Base-by-base conservation (phyloP, 176 grass and related monocot genomes). In the Ananas comosus region DNA sequence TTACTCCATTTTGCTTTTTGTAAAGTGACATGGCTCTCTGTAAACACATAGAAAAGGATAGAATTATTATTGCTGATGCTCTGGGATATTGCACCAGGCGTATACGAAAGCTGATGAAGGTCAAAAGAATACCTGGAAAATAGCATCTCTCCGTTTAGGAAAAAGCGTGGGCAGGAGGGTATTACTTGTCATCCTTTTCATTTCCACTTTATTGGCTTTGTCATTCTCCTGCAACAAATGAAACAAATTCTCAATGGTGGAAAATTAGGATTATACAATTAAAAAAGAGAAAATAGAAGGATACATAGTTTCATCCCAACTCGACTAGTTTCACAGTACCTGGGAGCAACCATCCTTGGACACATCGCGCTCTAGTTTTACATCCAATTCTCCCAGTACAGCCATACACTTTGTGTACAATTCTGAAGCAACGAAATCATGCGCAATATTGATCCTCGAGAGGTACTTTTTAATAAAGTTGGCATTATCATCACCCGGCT, bases 21-120 rank as follows among this genome's bases (percentile, higher is more conserved):
- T 94, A 84, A 29, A 99, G 77, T 63, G 72, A 64, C 75, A 99
- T 80, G 22, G 95, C 86, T 91, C 81, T 94, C 95, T 99, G 89
- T 80, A 72, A 82, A 16, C 61, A 69, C 10, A 54, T 67, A 70
- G 63, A 73, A 53, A 17, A 2, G 12, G 12, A 61, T 57, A 57
- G 53, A 57, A 2, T 57, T 57, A 57, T 61, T 18, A 10, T 61
- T 19, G 17, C 21, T 18, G 7, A 21, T 9, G 9, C 16, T 21
- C 17, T 61, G 16, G 16, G 56, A 16, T 9, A 61, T 18, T 14
- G 13, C 16, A 67, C 19, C 33, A 14, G 33, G 29, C 16, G 42
- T 47, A 12, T 56, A 42, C 33, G 33, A 42, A 42, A 72, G 51
- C 12, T 49, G 51, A 27, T 1, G 33, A 58, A 1, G 23, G 51